Base-by-base conservation (phyloP, 352 stramenopile species). In the Halophytophthora polymorphica region DNA sequence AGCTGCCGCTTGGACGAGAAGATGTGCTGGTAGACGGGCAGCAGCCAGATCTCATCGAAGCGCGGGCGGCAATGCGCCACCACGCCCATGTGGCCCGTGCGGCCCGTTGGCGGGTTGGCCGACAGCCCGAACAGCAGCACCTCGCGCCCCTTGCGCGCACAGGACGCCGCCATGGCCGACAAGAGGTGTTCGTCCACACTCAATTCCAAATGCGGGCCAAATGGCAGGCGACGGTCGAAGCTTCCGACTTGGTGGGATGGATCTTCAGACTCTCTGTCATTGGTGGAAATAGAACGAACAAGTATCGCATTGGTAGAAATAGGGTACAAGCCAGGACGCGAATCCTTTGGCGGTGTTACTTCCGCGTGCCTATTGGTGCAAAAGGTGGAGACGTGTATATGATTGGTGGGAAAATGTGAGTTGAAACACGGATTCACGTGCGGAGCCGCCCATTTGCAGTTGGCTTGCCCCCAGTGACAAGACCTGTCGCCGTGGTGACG, bases 1-100 rank as follows among this genome's bases (percentile, higher is more conserved):
- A 96, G 75, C 38, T 78, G 45, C 31, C 71, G 68, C 68, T 96
- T 96, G 47, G 50, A 79, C 19, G 69, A 75, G 62, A 89, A 95
- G 49, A 95, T 95, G 65, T 96, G 87, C 52, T 88, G 79, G 58
- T 90, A 96, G 48, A 96, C 87, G 10, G 87, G 87, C 45, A 96
- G 44, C n/a, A 96, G 49, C 87, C 87, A 96, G 33, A 96, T 69
- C 62, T 96, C 80, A 50, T 96, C 86, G 44, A 88, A 93, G 29
- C 83, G 47, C 21, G 50, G 21, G 11, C 61, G 69, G 45, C 71
- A 89, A 57, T 86, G 72, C 41, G 77, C 57, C 17, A 94, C 70
- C 14, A 90, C 69, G 28, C 87, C 86, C 76, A 90, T 85, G 76
- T 96, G 87, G 18, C 84, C 87, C 29, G 58, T 47, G 48, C 62